Evolutionary conservation across 2,329 filamentous ascomycete species (phyloP).

Genomic region (Diaporthe batatas): DNA sequence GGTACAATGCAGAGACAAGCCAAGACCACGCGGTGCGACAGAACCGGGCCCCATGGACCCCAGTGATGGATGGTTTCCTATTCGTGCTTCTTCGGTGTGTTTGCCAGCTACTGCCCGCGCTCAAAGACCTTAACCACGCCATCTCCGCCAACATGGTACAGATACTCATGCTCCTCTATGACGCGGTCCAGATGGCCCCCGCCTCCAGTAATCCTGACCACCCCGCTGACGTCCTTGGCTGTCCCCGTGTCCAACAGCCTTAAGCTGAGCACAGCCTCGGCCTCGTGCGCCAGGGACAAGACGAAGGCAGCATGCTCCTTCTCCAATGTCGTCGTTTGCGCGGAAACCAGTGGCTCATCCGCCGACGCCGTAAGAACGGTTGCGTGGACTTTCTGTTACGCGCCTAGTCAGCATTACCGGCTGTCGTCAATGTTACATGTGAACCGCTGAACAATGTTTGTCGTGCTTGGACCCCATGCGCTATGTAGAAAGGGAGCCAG

Average conservation of each 20-base stretch:
- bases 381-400: slow-evolving; percentile 69
- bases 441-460: background rate
- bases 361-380: slow-evolving; percentile 78
- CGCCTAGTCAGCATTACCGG: slow-evolving; percentile 25
- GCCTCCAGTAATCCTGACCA: slow-evolving; percentile 80
- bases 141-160: slow-evolving; percentile 86
- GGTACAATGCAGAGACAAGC: slow-evolving; percentile 22
- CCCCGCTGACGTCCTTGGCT: slow-evolving; percentile 92
- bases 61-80: slow-evolving; percentile 42
- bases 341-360: slow-evolving; percentile 77
- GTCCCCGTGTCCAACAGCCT: slow-evolving; percentile 86
- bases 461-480: background rate
- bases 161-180: slow-evolving; percentile 75
- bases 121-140: slow-evolving; percentile 87
- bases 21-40: slow-evolving; percentile 13
- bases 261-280: slow-evolving; percentile 78
- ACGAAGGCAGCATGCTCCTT: slow-evolving; percentile 78
- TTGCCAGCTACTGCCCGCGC: slow-evolving; percentile 70
- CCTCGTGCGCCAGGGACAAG: slow-evolving; percentile 80
- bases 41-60: background rate
- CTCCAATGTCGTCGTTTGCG: slow-evolving; percentile 75
- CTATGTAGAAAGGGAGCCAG: no score
- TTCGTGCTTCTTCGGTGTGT: slow-evolving; percentile 39
- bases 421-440: background rate
- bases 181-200: slow-evolving; percentile 48